Evolutionary conservation across 2,329 filamentous ascomycete species (phyloP).

Genomic region (Monosporascus sp.): DNA sequence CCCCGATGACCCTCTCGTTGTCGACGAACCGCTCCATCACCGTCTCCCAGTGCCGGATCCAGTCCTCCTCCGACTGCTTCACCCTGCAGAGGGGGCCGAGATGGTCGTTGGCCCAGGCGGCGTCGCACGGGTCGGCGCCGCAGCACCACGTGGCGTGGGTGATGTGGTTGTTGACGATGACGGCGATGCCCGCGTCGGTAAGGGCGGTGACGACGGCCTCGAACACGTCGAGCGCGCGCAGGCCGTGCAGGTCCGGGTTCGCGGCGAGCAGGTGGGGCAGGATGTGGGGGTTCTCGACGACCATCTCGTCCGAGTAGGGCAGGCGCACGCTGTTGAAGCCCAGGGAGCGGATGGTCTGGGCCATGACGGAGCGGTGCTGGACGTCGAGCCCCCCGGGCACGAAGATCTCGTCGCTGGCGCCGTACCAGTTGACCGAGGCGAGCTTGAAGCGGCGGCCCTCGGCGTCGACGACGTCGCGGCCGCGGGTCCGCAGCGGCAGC

Average conservation of each 20-base stretch:
- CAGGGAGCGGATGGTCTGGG: conserved; percentile 51
- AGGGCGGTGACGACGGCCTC: conserved; percentile 53
- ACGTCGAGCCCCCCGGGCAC: conserved; percentile 60
- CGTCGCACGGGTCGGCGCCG: conserved; percentile 62
- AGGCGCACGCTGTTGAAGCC: conserved; percentile 68
- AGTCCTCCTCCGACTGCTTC: conserved; percentile 58
- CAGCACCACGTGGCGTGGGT: conserved; percentile 66
- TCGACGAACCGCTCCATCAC: conserved; percentile 55
- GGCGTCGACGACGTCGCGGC: conserved; percentile 56
- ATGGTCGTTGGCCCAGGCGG: conserved; percentile 61
- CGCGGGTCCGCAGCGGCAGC: conserved; percentile 54
- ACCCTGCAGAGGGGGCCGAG: conserved; percentile 56
- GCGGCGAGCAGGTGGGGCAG: conserved; percentile 45
- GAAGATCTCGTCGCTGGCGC: conserved; percentile 62
- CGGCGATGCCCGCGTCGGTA: conserved; percentile 57
- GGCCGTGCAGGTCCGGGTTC: conserved; percentile 55
- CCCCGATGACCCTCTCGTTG: conserved; percentile 60
- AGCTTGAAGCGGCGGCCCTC: conserved; percentile 55
- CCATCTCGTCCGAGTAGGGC: conserved; percentile 65
- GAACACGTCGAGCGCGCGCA: conserved; percentile 55
- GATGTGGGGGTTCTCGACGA: conserved; percentile 53
- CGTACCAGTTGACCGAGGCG: conserved; percentile 65
- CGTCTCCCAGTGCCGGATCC: conserved; percentile 61
- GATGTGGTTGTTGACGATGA: conserved; percentile 68
- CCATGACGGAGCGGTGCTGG: conserved; percentile 56